phyloP scores from a whole-genome alignment of 192 early-diverging fungal genomes.

The Rhizophagus sp. region DNA sequence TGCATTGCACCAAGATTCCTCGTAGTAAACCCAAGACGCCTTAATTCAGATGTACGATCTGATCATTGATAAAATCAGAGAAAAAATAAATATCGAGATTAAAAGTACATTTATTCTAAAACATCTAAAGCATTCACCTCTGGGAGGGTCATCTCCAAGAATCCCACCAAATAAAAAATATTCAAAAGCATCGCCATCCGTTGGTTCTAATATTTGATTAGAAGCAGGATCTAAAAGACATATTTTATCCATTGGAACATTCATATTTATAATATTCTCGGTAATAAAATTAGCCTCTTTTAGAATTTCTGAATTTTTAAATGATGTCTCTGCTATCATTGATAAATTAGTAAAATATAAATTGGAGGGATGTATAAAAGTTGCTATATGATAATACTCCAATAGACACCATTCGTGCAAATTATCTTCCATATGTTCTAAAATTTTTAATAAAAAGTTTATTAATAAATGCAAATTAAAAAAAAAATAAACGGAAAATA shows the following conservation, averaged over 20 bases:
- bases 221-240: constrained; percentile 75
- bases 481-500: too few relatives aligned
- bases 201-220: constrained; percentile 54
- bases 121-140: constrained; percentile 40
- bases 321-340: constrained; percentile 43
- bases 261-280: constrained; percentile 51
- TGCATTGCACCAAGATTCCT: constrained; percentile 75
- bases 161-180: constrained; percentile 87
- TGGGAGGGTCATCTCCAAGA: constrained; percentile 66
- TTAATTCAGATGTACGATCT: constrained; percentile 61
- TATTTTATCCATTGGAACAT: constrained; percentile 54
- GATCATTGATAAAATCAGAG: not conserved
- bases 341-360: constrained; percentile 62
- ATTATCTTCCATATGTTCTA: constrained; percentile 25
- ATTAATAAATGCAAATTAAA: too few relatives aligned
- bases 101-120: not conserved
- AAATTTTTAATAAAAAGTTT: not conserved
- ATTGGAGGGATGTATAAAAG: constrained; percentile 56
- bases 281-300: constrained; percentile 50
- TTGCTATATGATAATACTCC: constrained; percentile 77
- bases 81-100: not conserved
- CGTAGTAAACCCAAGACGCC: constrained; percentile 67
- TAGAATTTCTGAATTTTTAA: constrained; percentile 43
- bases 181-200: constrained; percentile 66
- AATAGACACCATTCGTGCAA: constrained; percentile 71